Evolutionary conservation across 805 yeast species (phyloP).

Genomic region (Priceomyces castillae): DNA sequence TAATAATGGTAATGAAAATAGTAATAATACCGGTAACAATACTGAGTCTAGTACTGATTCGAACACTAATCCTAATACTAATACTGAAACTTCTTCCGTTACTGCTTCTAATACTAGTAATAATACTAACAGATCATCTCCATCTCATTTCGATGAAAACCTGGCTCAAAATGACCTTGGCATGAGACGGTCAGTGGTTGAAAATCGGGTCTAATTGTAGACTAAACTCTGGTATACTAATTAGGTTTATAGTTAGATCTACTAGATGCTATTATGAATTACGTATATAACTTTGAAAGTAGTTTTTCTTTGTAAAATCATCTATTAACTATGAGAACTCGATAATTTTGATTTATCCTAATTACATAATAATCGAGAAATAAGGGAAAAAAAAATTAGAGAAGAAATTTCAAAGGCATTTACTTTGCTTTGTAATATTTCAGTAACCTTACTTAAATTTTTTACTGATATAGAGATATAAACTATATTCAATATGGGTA

Average conservation of each 20-base stretch:
- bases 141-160: not conserved
- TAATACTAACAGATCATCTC: no score
- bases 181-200: not conserved
- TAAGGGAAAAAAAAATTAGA: constrained; percentile 1
- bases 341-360: not conserved
- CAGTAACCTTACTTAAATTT: not conserved
- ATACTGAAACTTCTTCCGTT: not conserved
- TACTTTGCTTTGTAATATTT: not conserved
- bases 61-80: not conserved
- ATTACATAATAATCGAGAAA: not conserved
- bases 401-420: not conserved
- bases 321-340: no score
- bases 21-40: no score
- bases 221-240: no score
- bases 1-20: not conserved
- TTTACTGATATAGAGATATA: not conserved
- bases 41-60: no score
- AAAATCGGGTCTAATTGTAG: not conserved
- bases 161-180: not conserved
- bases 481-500: constrained; percentile 10
- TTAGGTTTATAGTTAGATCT: no score
- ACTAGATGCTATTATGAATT: no score
- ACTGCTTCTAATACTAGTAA: no score
- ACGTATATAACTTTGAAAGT: no score
- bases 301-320: no score